Conservation (phyloP, 306 rosid species). For the Quercus variabilis region DNA sequence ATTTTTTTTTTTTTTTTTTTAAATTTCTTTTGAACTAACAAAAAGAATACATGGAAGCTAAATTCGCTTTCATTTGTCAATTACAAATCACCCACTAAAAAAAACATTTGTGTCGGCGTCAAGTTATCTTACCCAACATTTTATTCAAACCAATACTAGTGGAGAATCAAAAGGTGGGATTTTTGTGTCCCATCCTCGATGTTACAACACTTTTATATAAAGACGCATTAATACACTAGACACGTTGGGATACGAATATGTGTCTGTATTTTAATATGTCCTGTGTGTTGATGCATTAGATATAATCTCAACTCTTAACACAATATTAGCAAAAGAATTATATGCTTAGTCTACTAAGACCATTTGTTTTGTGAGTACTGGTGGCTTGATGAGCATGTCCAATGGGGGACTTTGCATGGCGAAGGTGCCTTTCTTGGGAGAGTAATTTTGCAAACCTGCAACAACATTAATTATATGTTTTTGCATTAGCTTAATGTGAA, state of each 20-base stretch:
- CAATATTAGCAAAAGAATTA: neutral
- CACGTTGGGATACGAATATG: accelerated
- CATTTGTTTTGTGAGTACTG: neutral
- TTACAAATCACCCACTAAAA: too few relatives aligned
- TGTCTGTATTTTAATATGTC: too few relatives aligned
- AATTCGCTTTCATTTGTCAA: neutral
- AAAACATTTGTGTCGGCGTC: too few relatives aligned
- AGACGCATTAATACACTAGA: too few relatives aligned
- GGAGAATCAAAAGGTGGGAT: neutral
- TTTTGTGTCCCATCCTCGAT: neutral
- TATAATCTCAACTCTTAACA: too few relatives aligned
- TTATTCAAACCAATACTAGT: neutral
- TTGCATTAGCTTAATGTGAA: neutral
- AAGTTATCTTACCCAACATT: neutral
- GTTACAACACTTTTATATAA: neutral
- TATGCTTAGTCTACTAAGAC: neutral
- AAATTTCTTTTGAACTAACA: too few relatives aligned
- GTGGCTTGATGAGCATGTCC: constrained; percentile 5
- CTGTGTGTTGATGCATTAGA: too few relatives aligned
- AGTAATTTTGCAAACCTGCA: constrained; percentile 49
- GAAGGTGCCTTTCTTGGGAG: constrained; percentile 44
- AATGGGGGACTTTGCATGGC: constrained; percentile 21
- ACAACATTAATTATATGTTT: neutral
- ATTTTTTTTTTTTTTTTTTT: too few relatives aligned
- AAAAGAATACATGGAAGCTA: neutral